Evolutionary conservation across 768 basidiomycete genomes (phyloP).

Genomic region (Chalciporus chontae): DNA sequence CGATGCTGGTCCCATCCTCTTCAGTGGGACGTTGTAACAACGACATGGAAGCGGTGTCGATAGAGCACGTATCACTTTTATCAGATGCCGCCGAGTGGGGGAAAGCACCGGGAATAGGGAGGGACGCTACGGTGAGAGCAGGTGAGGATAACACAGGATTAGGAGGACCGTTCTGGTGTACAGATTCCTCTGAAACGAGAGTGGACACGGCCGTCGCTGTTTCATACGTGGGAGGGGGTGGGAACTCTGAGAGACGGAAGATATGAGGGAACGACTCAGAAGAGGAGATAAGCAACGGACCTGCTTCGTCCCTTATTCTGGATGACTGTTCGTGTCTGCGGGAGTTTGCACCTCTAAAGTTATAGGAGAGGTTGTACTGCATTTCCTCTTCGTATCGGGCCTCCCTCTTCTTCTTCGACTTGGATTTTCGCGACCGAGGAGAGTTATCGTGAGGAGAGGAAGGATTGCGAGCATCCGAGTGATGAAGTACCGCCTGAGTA

Average conservation of each 20-base stretch:
- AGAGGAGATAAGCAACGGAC: constrained; percentile 19
- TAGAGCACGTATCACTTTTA: constrained; percentile 22
- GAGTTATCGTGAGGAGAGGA: constrained; percentile 50
- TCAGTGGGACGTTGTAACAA: constrained; percentile 27
- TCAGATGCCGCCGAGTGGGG: constrained; percentile 16
- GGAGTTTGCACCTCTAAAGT: constrained; percentile 30
- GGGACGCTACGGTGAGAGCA: constrained; percentile 23
- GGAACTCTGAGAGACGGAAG: constrained; percentile 48
- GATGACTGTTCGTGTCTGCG: constrained; percentile 25
- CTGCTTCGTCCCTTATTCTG: constrained; percentile 30
- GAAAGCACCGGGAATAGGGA: constrained; percentile 13
- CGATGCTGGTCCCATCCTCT: constrained; percentile 49
- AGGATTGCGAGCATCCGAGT: constrained; percentile 53
- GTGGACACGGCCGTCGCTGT: constrained; percentile 43
- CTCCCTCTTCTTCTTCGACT: constrained; percentile 44
- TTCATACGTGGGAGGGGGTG: constrained; percentile 75
- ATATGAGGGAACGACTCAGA: not conserved
- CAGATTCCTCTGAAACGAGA: constrained; percentile 39
- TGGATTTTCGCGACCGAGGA: constrained; percentile 37
- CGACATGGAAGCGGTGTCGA: constrained; percentile 17
- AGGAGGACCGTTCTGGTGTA: constrained; percentile 26
- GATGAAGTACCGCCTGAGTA: constrained; percentile 47
- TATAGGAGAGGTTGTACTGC: constrained; percentile 29
- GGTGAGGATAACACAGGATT: constrained; percentile 24
- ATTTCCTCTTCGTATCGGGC: constrained; percentile 43